phyloP scores from a whole-genome alignment of 257 asterid genomes.

The Primulina tabacum region DNA sequence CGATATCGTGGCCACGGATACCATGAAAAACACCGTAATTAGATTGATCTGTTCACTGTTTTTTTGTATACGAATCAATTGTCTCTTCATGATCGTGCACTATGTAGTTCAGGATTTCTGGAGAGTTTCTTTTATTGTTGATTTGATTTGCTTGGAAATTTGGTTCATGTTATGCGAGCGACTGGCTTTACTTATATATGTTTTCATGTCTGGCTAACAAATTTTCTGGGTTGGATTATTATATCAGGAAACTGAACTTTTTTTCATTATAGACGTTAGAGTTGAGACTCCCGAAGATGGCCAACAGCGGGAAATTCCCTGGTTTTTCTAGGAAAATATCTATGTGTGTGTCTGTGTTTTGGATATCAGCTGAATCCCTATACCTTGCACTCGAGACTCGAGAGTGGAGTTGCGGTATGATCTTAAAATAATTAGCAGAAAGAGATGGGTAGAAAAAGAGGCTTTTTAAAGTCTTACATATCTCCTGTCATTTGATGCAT shows the following conservation, averaged over 20 bases:
- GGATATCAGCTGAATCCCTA: too few relatives aligned
- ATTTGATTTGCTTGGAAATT: too few relatives aligned
- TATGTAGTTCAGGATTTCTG: background rate
- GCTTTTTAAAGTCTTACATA: background rate
- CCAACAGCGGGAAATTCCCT: background rate
- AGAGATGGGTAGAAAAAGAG: background rate
- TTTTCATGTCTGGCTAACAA: too few relatives aligned
- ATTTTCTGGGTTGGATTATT: too few relatives aligned
- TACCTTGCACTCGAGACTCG: background rate
- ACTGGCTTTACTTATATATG: too few relatives aligned
- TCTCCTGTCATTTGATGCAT: background rate
- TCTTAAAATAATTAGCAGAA: background rate
- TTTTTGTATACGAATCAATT: background rate
- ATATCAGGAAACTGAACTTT: too few relatives aligned
- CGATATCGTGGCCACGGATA: conserved; percentile 88
- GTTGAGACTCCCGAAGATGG: too few relatives aligned
- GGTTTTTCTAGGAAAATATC: background rate
- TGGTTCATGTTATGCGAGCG: too few relatives aligned
- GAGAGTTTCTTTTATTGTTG: too few relatives aligned
- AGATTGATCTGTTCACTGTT: background rate
- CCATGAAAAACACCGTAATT: conserved; percentile 85
- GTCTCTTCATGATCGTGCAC: background rate
- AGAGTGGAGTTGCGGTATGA: background rate
- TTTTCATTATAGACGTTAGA: too few relatives aligned
- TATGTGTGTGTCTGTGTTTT: background rate